These are phyloP conservation scores for Syncephalastrum racemosum DNA, from an alignment of 371 early-diverging fungal species.

Conservation along the genomic window DNA sequence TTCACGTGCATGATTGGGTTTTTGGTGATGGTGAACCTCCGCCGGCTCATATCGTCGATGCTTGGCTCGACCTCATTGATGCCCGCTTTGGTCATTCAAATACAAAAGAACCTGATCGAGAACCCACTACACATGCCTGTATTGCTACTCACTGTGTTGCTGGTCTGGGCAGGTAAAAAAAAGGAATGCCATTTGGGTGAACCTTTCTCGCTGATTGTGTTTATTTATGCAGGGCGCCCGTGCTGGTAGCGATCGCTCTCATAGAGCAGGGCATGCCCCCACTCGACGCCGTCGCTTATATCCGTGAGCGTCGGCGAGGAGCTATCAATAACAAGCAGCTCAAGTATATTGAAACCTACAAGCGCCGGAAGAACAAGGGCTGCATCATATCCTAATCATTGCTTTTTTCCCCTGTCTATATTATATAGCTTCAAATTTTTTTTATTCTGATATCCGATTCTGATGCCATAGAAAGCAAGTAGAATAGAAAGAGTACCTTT, in stretches of 20 bases:
- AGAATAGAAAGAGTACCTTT: too few relatives aligned
- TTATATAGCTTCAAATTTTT: not conserved
- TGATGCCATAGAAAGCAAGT: too few relatives aligned
- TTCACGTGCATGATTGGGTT: conserved; percentile 83
- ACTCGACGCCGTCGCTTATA: conserved; percentile 78
- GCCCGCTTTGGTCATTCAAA: conserved; percentile 39
- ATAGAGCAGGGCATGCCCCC: conserved; percentile 85
- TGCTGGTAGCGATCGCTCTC: conserved; percentile 80
- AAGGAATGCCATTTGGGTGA: not conserved
- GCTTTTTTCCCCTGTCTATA: conserved; percentile 1
- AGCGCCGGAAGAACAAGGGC: conserved; percentile 53
- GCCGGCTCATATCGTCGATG: conserved; percentile 67
- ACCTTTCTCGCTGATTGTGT: not conserved
- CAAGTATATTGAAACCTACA: conserved; percentile 73
- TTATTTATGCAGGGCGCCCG: conserved; percentile 58
- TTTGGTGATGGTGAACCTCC: conserved; percentile 90
- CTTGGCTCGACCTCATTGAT: conserved; percentile 78
- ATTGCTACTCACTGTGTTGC: conserved; percentile 90
- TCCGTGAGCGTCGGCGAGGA: conserved; percentile 83
- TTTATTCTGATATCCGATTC: not conserved
- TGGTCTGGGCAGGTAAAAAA: conserved; percentile 72
- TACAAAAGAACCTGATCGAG: not conserved
- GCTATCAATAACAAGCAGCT: conserved; percentile 87
- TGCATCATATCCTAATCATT: conserved; percentile 25
- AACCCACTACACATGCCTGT: conserved; percentile 23